These are phyloP conservation scores for Botrytis pseudocinerea DNA, from an alignment of 2,329 filamentous ascomycete species.

Conservation along the genomic window DNA sequence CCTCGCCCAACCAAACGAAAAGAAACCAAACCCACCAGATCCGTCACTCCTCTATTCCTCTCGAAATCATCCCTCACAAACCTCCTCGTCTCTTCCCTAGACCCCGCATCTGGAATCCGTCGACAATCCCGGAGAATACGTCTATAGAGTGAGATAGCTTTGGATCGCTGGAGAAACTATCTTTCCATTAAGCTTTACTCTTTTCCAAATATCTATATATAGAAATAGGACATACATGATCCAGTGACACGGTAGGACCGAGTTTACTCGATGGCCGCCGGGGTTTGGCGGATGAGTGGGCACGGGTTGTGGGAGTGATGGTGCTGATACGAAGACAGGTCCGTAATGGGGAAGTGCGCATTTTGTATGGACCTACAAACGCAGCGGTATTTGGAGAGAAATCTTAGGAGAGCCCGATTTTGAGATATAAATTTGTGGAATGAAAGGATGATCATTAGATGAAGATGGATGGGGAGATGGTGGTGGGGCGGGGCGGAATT, in stretches of 20 bases:
- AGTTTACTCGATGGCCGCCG: constrained; percentile 41
- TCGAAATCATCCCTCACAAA: constrained; percentile 63
- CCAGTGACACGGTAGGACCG: constrained; percentile 53
- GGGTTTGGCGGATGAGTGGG: constrained; percentile 24
- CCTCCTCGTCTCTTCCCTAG: constrained; percentile 55
- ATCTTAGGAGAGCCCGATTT: neutral
- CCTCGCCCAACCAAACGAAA: constrained; percentile 1
- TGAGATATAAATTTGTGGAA: neutral
- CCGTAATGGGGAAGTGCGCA: neutral
- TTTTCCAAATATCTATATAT: neutral
- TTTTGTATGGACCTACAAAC: neutral
- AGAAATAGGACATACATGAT: constrained; percentile 51
- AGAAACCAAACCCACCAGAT: constrained; percentile 50
- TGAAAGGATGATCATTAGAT: neutral
- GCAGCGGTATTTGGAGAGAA: no score
- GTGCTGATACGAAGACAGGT: neutral
- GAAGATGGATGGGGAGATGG: neutral
- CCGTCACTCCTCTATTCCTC: constrained; percentile 56
- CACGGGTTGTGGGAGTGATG: constrained; percentile 19
- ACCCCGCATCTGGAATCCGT: constrained; percentile 52
- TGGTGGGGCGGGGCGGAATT: constrained; percentile 16
- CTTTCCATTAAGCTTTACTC: neutral
- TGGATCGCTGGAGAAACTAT: constrained; percentile 58
- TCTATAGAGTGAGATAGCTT: constrained; percentile 59
- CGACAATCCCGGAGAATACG: constrained; percentile 56